Percentiles rank a stretch among this genome's conserved stretches.
Conservation (phyloP, 768 basidiomycete genomes). For the Lactarius tabidus region DNA sequence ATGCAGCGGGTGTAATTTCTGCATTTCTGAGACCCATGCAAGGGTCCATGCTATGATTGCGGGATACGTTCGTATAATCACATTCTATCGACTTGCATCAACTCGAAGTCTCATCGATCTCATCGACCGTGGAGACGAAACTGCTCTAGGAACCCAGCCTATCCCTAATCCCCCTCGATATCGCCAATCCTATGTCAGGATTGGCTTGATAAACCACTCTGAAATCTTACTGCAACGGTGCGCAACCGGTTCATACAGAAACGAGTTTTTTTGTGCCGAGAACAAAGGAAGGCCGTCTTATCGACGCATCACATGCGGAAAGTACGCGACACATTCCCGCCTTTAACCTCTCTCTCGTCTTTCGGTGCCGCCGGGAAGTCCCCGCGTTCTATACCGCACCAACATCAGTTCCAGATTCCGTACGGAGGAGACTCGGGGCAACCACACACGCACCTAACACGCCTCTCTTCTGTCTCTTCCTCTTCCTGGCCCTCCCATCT, state of each 20-base stretch:
- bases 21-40: background rate
- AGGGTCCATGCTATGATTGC: background rate
- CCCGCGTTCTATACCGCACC: constrained; percentile 27
- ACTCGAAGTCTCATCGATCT: background rate
- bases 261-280: too few relatives aligned
- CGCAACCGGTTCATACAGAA: too few relatives aligned
- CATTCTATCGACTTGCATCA: too few relatives aligned
- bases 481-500: constrained; percentile 29
- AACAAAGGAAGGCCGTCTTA: background rate
- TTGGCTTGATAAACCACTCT: too few relatives aligned
- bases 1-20: too few relatives aligned
- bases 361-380: constrained; percentile 33
- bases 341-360: constrained; percentile 33
- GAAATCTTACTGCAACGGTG: too few relatives aligned
- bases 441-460: constrained; percentile 10
- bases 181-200: background rate
- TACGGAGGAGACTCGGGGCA: too few relatives aligned
- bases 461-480: constrained; percentile 40
- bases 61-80: background rate
- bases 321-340: constrained; percentile 36
- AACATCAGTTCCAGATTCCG: background rate
- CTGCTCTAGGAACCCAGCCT: background rate
- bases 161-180: constrained; percentile 25
- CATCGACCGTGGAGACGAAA: background rate
- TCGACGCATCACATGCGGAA: constrained; percentile 25